phyloP scores from a whole-genome alignment of 345 rosid species.

The Boechera retrofracta region DNA sequence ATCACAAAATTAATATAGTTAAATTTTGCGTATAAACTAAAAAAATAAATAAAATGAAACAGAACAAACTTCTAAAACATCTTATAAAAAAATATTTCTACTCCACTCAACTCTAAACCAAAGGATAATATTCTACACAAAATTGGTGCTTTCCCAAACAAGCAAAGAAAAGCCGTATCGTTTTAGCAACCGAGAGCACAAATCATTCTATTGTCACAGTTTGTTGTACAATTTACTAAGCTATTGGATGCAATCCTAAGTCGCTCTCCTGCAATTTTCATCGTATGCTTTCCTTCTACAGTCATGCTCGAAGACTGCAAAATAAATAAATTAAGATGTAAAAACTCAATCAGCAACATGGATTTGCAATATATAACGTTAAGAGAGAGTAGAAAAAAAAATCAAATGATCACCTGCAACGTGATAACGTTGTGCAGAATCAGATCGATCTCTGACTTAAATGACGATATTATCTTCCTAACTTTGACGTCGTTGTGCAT shows the following conservation, averaged over 20 bases:
- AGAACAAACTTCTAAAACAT: no score
- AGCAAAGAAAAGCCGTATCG: conserved; percentile 8
- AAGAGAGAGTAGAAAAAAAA: conserved; percentile 21
- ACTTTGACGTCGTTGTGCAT: conserved; percentile 63
- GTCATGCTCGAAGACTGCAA: conserved; percentile 60
- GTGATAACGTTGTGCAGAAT: conserved; percentile 51
- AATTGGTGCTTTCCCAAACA: conserved; percentile 13
- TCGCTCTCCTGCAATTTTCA: conserved; percentile 52
- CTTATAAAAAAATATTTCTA: no score
- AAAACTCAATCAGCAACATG: no score
- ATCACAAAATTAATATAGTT: no score
- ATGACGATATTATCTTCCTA: conserved; percentile 48
- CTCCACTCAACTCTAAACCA: neutral
- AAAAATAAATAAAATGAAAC: no score
- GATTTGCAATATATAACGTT: neutral
- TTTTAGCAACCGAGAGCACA: neutral
- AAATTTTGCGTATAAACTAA: no score
- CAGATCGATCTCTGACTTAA: conserved; percentile 54
- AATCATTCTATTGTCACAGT: conserved; percentile 4
- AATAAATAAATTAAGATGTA: neutral
- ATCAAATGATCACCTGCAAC: conserved; percentile 56
- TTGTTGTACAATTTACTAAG: conserved; percentile 10
- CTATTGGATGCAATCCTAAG: conserved; percentile 47
- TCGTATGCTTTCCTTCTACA: conserved; percentile 61
- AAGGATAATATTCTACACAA: neutral